Evolutionary conservation across 2,329 filamentous ascomycete species (phyloP).

Genomic region (Aureobasidium subglaciale): DNA sequence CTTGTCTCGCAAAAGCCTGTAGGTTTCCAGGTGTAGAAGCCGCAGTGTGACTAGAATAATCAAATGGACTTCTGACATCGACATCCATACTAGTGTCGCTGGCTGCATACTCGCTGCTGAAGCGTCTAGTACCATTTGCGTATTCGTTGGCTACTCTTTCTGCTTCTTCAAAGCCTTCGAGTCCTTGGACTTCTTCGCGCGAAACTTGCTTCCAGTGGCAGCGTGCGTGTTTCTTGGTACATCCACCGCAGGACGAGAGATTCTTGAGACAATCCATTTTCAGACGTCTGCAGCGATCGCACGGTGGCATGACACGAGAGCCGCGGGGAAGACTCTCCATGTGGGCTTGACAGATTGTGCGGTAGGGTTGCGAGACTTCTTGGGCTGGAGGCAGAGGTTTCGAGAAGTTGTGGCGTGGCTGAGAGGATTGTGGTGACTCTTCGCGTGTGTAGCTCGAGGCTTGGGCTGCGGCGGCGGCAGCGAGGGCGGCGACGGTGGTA

Average conservation of each 20-base stretch:
- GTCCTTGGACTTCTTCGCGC: conserved; percentile 53
- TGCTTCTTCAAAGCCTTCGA: conserved; percentile 23
- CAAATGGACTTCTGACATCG: not conserved
- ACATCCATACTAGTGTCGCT: not conserved
- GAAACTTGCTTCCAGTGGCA: conserved; percentile 80
- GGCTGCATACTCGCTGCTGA: not conserved
- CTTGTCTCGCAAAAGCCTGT: not conserved
- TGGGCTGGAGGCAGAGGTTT: conserved; percentile 29
- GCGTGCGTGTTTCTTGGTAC: conserved; percentile 84
- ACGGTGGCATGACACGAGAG: conserved; percentile 70
- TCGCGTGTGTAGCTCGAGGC: not conserved
- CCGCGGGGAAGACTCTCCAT: conserved; percentile 71
- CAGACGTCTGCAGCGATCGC: conserved; percentile 72
- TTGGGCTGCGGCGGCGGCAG: conserved; percentile 9
- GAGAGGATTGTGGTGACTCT: not conserved
- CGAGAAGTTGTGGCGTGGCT: conserved; percentile 31
- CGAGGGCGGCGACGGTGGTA: conserved; percentile 2
- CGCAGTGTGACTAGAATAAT: not conserved
- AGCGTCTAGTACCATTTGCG: conserved; percentile 16
- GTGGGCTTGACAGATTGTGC: conserved; percentile 41
- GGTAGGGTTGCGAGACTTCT: conserved; percentile 30
- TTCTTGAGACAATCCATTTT: conserved; percentile 81
- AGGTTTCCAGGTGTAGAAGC: not conserved
- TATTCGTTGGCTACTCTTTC: not conserved
- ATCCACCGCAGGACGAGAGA: conserved; percentile 76